Evolutionary conservation across 2,329 filamentous ascomycete species (phyloP), one percentile per base, ranked within the genome.

Genomic region (Monosporascus sp.): DNA sequence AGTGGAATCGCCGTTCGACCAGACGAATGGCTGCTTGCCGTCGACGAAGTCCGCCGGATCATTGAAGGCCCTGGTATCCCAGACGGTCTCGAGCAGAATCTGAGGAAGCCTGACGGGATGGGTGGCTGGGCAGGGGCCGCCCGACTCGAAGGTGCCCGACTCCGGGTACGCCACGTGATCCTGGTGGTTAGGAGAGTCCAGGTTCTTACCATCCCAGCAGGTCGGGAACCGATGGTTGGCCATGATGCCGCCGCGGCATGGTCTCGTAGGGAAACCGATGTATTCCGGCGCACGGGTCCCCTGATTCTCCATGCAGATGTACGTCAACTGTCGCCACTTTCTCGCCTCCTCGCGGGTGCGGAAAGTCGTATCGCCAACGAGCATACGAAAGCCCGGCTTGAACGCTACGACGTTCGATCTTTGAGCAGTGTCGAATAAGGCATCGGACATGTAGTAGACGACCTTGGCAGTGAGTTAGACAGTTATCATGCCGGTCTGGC

Each of bases 141-240:
- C 69, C 49, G 63, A 65, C 2, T 70, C 63, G 63, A 72, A 72
- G 50, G 66, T 72, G 0, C 70, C 72, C 9, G 47, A 66, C 57
- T 55, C 68, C 3, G 79, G 79, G 57, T 81, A 82, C 5, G 73
- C 67, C 55, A 82, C 71, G 60, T 82, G 80, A 47, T 68, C 76
- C 52, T 72, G 72, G 65, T 80, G 77, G 64, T 80, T 72, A 0
- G 70, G 55, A 15, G 72, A 70, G 61, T 81, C 77, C 45, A 76
- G 58, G 57, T 79, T 72, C 48, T 69, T 69, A 18, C 79, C 79
- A 51, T 82, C 72, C 79, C 79, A 82, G 70, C 79, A 82, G n/a
- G 74, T 77, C 0, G 74, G 75, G 65, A 77, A 78, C 11, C 71
- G 70, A 45, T 77, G 71, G 57, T 76, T 77, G 43, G 72, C 70